Percentiles rank a stretch among this genome's conserved stretches.
These are phyloP conservation scores for Apiospora malaysiana DNA, from an alignment of 2,329 filamentous ascomycete genomes.

Conservation along the genomic window DNA sequence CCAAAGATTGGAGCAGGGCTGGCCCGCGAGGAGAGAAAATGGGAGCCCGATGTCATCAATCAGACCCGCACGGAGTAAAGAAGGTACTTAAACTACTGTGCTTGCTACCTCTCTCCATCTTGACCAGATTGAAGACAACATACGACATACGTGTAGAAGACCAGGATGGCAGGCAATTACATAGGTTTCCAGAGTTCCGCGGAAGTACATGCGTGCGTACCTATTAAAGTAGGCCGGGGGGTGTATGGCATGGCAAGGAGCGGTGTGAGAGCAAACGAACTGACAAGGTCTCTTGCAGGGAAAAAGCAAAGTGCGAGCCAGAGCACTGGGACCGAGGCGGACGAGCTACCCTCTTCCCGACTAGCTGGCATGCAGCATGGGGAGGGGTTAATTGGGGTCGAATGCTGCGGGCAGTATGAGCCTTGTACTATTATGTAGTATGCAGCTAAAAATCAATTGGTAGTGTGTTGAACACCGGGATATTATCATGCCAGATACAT, in stretches of 20 bases:
- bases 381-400: constrained; percentile 10
- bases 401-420: neutral
- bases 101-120: neutral
- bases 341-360: constrained; percentile 14
- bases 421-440: no score
- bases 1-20: constrained; percentile 9
- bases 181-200: neutral
- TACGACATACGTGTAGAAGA: constrained; percentile 13
- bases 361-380: neutral
- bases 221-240: constrained; percentile 5
- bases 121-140: neutral
- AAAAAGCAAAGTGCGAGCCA: constrained; percentile 38
- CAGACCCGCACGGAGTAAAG: neutral
- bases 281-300: constrained; percentile 30
- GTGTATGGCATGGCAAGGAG: constrained; percentile 17
- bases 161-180: constrained; percentile 1
- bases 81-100: neutral
- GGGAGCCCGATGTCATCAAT: neutral
- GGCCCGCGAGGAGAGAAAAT: constrained; percentile 13
- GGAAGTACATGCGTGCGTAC: constrained; percentile 2
- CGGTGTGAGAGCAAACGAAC: constrained; percentile 27
- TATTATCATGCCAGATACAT: no score
- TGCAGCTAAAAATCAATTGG: neutral
- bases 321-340: constrained; percentile 36
- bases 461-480: neutral